These are phyloP conservation scores for Geosmithia morbida DNA, from an alignment of 2,329 filamentous ascomycete species.

Conservation along the genomic window DNA sequence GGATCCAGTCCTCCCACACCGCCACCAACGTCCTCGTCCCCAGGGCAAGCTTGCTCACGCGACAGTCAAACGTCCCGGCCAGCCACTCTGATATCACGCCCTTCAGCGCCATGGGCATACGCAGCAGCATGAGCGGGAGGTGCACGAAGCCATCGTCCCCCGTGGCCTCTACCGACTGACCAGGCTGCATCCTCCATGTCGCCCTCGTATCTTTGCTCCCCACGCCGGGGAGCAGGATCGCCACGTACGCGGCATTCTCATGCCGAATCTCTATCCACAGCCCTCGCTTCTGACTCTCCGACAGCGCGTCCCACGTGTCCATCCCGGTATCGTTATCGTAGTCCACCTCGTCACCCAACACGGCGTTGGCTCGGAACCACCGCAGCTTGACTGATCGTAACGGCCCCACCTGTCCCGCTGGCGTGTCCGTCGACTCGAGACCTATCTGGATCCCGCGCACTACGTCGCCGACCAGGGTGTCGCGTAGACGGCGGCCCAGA, in stretches of 20 bases:
- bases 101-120: slow-evolving; percentile 40
- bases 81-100: slow-evolving; percentile 34
- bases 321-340: slow-evolving; percentile 3
- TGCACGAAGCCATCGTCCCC: slow-evolving; percentile 21
- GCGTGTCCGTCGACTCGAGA: slow-evolving; percentile 25
- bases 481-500: slow-evolving; percentile 34
- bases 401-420: slow-evolving; percentile 21
- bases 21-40: slow-evolving; percentile 33
- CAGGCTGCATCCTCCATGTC: slow-evolving; percentile 9
- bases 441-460: slow-evolving; percentile 45
- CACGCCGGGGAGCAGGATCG: slow-evolving; percentile 30
- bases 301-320: slow-evolving; percentile 4
- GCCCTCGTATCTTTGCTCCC: background rate
- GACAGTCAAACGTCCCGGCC: slow-evolving; percentile 39
- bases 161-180: background rate
- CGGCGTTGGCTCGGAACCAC: slow-evolving; percentile 22
- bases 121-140: slow-evolving; percentile 36
- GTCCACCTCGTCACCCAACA: slow-evolving; percentile 14
- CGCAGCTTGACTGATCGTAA: slow-evolving; percentile 31
- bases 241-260: slow-evolving; percentile 35
- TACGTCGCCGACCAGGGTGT: slow-evolving; percentile 41
- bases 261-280: slow-evolving; percentile 35
- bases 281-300: slow-evolving; percentile 12
- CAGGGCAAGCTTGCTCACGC: slow-evolving; percentile 32
- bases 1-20: slow-evolving; percentile 37